These are phyloP conservation scores for Candida pseudocylindracea DNA, from an alignment of 1,139 yeast species.

Conservation along the genomic window DNA sequence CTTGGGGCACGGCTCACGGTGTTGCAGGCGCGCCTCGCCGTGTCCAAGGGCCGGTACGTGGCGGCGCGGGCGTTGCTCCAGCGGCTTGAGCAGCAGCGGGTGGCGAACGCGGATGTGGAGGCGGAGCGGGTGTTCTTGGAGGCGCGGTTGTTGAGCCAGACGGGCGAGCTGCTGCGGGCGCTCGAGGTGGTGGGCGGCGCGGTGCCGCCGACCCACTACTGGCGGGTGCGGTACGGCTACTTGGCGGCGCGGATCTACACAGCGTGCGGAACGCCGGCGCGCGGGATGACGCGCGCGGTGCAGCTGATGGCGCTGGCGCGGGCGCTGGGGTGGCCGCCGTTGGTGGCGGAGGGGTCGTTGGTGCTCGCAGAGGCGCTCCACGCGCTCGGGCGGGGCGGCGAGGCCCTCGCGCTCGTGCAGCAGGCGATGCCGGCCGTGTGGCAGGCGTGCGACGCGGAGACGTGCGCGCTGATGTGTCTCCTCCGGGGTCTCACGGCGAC, in stretches of 20 bases:
- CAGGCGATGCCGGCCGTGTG: no score
- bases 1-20: no score
- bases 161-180: slow-evolving; percentile 1
- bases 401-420: no score
- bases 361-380: slow-evolving; percentile 9
- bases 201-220: slow-evolving; percentile 9
- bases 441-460: no score
- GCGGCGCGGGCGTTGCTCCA: slow-evolving; percentile 2
- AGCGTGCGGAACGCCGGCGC: slow-evolving; percentile 13
- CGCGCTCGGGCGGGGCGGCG: no score
- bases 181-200: slow-evolving; percentile 1
- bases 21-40: no score
- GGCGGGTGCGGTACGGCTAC: slow-evolving; percentile 19
- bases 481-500: no score
- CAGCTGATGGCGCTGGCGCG: slow-evolving; percentile 21
- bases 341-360: slow-evolving; percentile 18
- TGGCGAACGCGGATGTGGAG: slow-evolving; percentile 1
- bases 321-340: slow-evolving; percentile 14
- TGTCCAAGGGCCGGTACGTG: no score
- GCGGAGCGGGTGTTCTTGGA: slow-evolving; percentile 1
- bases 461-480: no score
- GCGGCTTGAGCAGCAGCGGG: slow-evolving; percentile 1
- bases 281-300: slow-evolving; percentile 19
- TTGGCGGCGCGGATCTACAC: slow-evolving; percentile 19
- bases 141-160: slow-evolving; percentile 1